These are phyloP conservation scores for Rhododendron williamsianum DNA, from an alignment of 148 eudicot genomes.

Conservation along the genomic window DNA sequence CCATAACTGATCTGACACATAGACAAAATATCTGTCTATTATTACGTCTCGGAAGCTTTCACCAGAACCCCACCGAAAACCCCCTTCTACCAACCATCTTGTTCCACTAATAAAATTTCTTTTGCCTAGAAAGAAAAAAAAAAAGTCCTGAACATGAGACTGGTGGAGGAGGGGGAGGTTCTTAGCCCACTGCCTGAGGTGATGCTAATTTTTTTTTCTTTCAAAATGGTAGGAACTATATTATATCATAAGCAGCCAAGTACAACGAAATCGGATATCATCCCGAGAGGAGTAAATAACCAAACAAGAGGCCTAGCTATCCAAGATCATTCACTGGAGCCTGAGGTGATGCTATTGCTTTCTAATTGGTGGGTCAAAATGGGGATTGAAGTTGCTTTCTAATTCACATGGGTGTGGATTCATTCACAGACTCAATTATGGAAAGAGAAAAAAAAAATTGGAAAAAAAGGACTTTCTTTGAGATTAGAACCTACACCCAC, in stretches of 20 bases:
- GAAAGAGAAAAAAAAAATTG: too few relatives aligned
- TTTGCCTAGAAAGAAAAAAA: too few relatives aligned
- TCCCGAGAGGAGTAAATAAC: too few relatives aligned
- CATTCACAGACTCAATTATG: not conserved
- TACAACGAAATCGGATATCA: too few relatives aligned
- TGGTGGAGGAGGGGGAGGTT: too few relatives aligned
- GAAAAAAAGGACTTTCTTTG: not conserved
- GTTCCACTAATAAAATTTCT: not conserved
- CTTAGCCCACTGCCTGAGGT: not conserved
- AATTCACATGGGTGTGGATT: slow-evolving; percentile 1
- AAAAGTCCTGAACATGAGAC: too few relatives aligned
- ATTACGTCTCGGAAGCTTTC: not conserved
- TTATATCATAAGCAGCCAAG: too few relatives aligned
- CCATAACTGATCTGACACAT: too few relatives aligned
- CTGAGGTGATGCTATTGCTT: not conserved
- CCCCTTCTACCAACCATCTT: not conserved
- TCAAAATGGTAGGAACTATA: too few relatives aligned
- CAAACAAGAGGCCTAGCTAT: too few relatives aligned
- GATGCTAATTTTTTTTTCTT: not conserved
- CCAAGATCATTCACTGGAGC: too few relatives aligned
- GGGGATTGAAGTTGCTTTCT: not conserved
- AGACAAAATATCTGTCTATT: too few relatives aligned
- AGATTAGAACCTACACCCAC: not conserved
- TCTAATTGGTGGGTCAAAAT: not conserved
- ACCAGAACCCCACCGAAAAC: not conserved